Conservation (phyloP, 805 yeast genomes). For the Nakazawaea peltata region DNA sequence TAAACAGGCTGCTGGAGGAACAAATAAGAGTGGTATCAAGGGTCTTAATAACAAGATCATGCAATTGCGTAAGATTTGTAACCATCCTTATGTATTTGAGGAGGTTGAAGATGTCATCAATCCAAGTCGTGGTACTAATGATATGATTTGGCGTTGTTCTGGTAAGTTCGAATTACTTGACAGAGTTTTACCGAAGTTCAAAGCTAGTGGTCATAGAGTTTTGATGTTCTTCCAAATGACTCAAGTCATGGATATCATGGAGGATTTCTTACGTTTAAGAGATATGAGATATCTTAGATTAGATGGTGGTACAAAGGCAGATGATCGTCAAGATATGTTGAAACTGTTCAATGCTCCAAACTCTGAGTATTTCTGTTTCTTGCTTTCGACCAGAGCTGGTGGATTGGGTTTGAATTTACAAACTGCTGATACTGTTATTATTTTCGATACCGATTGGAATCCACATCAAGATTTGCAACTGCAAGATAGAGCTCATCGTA, state of each 20-base stretch:
- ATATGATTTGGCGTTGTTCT: slow-evolving; percentile 64
- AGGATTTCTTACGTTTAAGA: slow-evolving; percentile 63
- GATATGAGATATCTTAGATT: slow-evolving; percentile 66
- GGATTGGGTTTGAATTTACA: slow-evolving; percentile 82
- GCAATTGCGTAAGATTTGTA: slow-evolving; percentile 81
- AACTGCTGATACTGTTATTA: slow-evolving; percentile 82
- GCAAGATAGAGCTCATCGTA: slow-evolving; percentile 85
- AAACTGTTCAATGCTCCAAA: slow-evolving; percentile 67
- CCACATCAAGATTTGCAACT: slow-evolving; percentile 91
- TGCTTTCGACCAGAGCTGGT: slow-evolving; percentile 82
- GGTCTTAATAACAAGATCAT: slow-evolving; percentile 77
- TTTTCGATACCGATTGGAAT: slow-evolving; percentile 86
- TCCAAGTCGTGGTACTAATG: slow-evolving; percentile 54
- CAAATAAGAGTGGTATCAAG: slow-evolving; percentile 58
- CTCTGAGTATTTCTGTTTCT: slow-evolving; percentile 72
- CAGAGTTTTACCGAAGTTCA: slow-evolving; percentile 66
- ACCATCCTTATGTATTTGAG: slow-evolving; percentile 83
- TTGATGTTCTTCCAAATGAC: slow-evolving; percentile 86
- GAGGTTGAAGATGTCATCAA: slow-evolving; percentile 69
- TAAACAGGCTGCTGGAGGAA: slow-evolving; percentile 40
- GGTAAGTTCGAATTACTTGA: slow-evolving; percentile 80
- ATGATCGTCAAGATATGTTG: slow-evolving; percentile 70
- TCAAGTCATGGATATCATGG: slow-evolving; percentile 86
- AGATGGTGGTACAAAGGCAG: slow-evolving; percentile 81
- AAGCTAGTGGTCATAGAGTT: slow-evolving; percentile 69